phyloP scores from a whole-genome alignment of 2,329 filamentous ascomycete genomes.

The Colletotrichum costaricense region DNA sequence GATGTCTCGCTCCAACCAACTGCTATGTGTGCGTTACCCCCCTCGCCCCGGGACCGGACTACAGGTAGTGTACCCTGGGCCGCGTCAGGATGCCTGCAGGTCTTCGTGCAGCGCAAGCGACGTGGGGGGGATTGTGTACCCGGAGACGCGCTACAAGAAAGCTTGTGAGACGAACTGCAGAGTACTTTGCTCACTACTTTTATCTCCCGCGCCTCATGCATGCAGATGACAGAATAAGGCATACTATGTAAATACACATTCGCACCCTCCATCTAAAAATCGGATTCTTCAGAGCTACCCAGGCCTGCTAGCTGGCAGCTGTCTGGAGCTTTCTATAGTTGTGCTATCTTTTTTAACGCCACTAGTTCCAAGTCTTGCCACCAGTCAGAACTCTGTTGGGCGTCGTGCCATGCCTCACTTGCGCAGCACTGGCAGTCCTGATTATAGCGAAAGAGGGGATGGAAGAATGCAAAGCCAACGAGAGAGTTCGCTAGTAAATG shows the following conservation, averaged over 20 bases:
- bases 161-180: constrained; percentile 30
- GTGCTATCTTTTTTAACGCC: neutral
- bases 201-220: neutral
- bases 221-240: neutral
- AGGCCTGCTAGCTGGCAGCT: constrained; percentile 8
- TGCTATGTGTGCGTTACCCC: neutral
- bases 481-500: neutral
- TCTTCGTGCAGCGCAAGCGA: constrained; percentile 20
- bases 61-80: neutral
- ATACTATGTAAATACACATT: neutral
- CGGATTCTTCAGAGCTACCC: neutral
- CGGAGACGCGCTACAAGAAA: constrained; percentile 24
- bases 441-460: neutral
- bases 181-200: neutral
- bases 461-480: constrained; percentile 5
- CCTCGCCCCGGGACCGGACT: neutral
- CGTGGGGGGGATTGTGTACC: constrained; percentile 16
- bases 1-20: neutral
- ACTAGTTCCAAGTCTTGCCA: neutral
- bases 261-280: neutral
- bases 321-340: neutral
- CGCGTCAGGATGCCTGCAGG: constrained; percentile 22
- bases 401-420: neutral
- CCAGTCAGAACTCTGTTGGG: neutral
- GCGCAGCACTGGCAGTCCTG: neutral